Conservation (phyloP, 83 land plant species). For the Diphasiastrum complanatum region DNA sequence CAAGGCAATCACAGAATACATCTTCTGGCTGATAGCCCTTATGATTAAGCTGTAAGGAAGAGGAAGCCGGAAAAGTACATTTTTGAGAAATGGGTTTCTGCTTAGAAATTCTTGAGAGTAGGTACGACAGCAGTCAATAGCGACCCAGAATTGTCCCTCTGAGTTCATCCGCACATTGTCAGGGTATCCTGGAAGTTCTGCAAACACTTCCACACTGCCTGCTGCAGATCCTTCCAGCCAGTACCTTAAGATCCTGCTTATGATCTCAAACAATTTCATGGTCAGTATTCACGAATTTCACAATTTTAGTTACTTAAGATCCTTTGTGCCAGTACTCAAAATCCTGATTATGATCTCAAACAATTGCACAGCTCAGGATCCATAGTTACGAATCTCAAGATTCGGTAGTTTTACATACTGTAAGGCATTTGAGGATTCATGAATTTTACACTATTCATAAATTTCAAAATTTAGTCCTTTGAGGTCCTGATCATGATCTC, state of each 20-base stretch:
- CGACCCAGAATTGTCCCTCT: conserved; percentile 58
- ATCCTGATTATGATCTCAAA: background rate
- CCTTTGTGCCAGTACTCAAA: background rate
- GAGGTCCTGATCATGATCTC: too few species aligned
- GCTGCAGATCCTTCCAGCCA: conserved; percentile 46
- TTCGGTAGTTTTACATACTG: too few species aligned
- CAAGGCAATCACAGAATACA: conserved; percentile 8
- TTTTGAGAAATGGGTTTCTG: conserved; percentile 2
- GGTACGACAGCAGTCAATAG: conserved; percentile 36
- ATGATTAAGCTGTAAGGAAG: background rate
- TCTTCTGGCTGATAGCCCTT: conserved; percentile 2
- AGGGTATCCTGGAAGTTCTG: conserved; percentile 60
- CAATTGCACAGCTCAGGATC: background rate
- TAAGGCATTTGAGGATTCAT: too few species aligned
- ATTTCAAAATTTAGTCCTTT: too few species aligned
- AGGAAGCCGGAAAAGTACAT: conserved; percentile 12
- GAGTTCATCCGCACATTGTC: conserved; percentile 54
- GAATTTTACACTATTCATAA: too few species aligned
- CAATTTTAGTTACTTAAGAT: too few species aligned
- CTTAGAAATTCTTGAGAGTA: conserved; percentile 6
- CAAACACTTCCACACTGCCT: conserved; percentile 37
- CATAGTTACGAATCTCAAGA: background rate
- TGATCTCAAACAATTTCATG: too few species aligned
- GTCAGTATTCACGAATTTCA: too few species aligned
- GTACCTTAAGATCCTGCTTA: conserved; percentile 52